A percentile compares a stretch with the other conserved stretches of the same genome.
Evolutionary conservation across 345 rosid genomes (phyloP).

Genomic region (Citrus hindsii): DNA sequence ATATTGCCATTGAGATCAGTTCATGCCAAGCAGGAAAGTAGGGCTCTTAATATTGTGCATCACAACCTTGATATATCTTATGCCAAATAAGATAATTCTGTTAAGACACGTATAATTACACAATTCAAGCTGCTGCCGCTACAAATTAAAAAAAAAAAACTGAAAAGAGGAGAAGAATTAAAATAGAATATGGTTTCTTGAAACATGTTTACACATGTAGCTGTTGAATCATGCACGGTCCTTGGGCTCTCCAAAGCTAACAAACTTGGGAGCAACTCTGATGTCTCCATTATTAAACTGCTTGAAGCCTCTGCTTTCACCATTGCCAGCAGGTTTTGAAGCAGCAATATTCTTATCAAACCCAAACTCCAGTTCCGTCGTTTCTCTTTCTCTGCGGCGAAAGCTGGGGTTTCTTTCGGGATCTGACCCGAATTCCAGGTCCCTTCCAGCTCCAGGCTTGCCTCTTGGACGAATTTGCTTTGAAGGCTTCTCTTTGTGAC

Average conservation of each 20-base stretch:
- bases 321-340: slow-evolving; percentile 16
- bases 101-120: neutral
- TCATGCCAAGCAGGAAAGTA: neutral
- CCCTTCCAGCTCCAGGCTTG: slow-evolving; percentile 26
- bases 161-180: neutral
- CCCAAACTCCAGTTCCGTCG: slow-evolving; percentile 39
- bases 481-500: slow-evolving; percentile 9
- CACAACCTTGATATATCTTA: neutral
- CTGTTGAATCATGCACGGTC: slow-evolving; percentile 4
- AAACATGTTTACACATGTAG: neutral
- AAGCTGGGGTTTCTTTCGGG: slow-evolving; percentile 10
- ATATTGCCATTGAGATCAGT: neutral
- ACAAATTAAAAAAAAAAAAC: neutral
- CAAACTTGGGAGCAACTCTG: slow-evolving; percentile 9
- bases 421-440: slow-evolving; percentile 8
- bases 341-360: slow-evolving; percentile 33
- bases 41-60: neutral
- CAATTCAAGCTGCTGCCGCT: neutral
- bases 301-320: slow-evolving; percentile 27
- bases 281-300: slow-evolving; percentile 14
- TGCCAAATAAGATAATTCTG: neutral
- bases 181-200: neutral
- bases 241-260: slow-evolving; percentile 11
- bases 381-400: slow-evolving; percentile 18
- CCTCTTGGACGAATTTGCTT: slow-evolving; percentile 16